Evolutionary conservation across 2,329 filamentous ascomycete species (phyloP).

Genomic region (Aspergillus proliferans): DNA sequence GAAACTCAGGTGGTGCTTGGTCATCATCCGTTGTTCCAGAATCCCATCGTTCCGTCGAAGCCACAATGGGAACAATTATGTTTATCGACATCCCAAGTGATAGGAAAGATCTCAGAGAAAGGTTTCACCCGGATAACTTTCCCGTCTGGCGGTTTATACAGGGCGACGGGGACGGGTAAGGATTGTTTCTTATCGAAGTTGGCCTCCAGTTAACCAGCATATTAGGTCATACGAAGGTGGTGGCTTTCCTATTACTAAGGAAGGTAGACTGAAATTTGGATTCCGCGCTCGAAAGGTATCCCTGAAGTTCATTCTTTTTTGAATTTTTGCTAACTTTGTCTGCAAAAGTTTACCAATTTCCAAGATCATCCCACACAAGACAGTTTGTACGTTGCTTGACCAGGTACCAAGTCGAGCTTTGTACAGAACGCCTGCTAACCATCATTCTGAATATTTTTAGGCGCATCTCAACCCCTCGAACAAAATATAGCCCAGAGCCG

Average conservation of each 20-base stretch:
- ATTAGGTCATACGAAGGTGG: conserved; percentile 13
- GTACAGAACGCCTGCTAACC: background rate
- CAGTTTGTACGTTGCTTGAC: conserved; percentile 7
- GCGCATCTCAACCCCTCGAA: conserved; percentile 15
- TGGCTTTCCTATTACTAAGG: conserved; percentile 16
- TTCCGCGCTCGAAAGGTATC: conserved; percentile 15
- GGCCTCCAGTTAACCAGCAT: background rate
- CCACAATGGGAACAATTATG: conserved; percentile 34
- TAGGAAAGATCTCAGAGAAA: conserved; percentile 30
- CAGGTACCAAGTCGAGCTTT: background rate
- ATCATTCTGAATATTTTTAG: conserved; percentile 1
- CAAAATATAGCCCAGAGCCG: conserved; percentile 16
- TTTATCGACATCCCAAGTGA: conserved; percentile 18
- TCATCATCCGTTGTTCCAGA: conserved; percentile 24
- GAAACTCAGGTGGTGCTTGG: conserved; percentile 19
- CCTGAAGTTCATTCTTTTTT: background rate
- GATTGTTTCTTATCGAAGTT: background rate
- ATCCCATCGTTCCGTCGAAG: conserved; percentile 25
- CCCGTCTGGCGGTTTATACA: conserved; percentile 26
- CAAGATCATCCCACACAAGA: conserved; percentile 12
- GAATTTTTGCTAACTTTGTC: background rate
- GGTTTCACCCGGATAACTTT: conserved; percentile 29
- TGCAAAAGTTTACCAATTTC: conserved; percentile 15
- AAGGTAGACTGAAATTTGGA: conserved; percentile 20
- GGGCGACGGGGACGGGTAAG: conserved; percentile 10